Percentiles rank a stretch among this genome's conserved stretches.
Evolutionary conservation across 352 stramenopile genomes (phyloP).

Genomic region (Phytophthora fragariaefolia): DNA sequence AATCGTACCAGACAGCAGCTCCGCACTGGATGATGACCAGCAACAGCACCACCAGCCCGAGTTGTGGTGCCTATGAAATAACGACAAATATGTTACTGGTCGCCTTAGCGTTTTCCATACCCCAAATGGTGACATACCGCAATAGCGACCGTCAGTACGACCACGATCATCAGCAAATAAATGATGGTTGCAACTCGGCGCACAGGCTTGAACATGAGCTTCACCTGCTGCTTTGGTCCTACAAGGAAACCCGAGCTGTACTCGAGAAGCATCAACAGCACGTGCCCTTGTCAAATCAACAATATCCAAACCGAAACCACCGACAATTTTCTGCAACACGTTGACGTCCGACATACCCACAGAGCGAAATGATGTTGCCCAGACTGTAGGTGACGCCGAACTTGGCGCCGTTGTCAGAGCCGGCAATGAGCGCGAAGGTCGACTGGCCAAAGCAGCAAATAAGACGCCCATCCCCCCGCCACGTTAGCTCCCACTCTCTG

Average conservation of each 20-base stretch:
- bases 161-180: conserved; percentile 81
- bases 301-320: conserved; percentile 7
- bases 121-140: conserved; percentile 39
- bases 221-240: conserved; percentile 79
- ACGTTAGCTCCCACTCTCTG: conserved; percentile 17
- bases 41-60: conserved; percentile 80
- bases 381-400: conserved; percentile 87
- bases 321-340: neutral
- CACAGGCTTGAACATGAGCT: conserved; percentile 90
- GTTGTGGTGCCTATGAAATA: conserved; percentile 52
- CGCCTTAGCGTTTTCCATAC: neutral
- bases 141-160: conserved; percentile 78
- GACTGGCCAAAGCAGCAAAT: conserved; percentile 51
- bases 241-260: conserved; percentile 82
- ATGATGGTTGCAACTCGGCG: conserved; percentile 72
- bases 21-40: conserved; percentile 80
- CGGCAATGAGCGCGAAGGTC: conserved; percentile 78
- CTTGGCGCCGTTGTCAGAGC: conserved; percentile 72
- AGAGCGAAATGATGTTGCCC: conserved; percentile 86
- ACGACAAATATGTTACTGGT: conserved; percentile 3
- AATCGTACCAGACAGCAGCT: conserved; percentile 71
- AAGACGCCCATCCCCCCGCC: neutral
- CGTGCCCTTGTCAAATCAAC: too few relatives aligned
- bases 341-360: conserved; percentile 50
- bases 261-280: too few relatives aligned